These are phyloP conservation scores for Solanum chaucha DNA, from an alignment of 257 asterid species.

Conservation along the genomic window DNA sequence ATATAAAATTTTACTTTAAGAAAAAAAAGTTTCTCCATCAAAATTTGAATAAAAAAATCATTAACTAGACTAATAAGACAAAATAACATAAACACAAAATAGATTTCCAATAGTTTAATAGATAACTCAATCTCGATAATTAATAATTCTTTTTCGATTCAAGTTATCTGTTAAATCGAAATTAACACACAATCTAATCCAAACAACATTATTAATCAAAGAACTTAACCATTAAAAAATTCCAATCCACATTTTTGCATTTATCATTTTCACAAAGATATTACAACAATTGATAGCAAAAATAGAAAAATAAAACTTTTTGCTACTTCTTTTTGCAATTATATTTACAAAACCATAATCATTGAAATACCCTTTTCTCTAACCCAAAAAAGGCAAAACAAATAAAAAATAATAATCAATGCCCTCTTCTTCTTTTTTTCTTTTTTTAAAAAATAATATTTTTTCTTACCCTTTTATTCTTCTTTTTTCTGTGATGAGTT, in stretches of 20 bases:
- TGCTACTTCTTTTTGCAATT: background rate
- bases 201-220: background rate
- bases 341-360: background rate
- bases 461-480: background rate
- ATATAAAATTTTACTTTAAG: background rate
- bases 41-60: background rate
- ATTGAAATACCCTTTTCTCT: background rate
- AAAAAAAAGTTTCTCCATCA: too few relatives aligned
- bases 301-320: background rate
- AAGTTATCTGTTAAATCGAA: background rate
- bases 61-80: background rate
- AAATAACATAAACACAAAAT: background rate
- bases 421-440: background rate
- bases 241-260: background rate
- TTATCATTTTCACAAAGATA: background rate
- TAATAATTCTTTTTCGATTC: background rate
- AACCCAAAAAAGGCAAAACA: background rate
- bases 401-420: background rate
- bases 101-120: too few relatives aligned
- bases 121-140: background rate
- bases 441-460: background rate
- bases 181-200: background rate
- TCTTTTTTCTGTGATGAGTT: constrained; percentile 41
- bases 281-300: background rate
- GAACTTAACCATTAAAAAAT: background rate